Evolutionary conservation across 306 rosid species (phyloP).

Genomic region (Vachellia collinsii): DNA sequence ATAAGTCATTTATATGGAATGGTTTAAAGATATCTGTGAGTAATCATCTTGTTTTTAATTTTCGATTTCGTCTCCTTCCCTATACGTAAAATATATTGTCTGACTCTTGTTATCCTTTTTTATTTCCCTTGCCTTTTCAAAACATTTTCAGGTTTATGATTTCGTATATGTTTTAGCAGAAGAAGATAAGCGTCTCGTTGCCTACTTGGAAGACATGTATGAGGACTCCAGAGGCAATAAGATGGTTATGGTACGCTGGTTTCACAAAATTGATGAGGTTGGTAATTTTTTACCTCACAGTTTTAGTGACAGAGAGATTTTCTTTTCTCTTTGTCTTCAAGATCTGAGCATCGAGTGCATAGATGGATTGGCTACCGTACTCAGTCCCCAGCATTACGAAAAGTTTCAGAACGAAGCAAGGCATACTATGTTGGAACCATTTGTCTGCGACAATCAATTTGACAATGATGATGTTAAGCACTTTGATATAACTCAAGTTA

Average conservation of each 20-base stretch:
- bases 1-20: slow-evolving; percentile 61
- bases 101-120: slow-evolving; percentile 30
- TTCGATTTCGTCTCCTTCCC: not conserved
- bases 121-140: not conserved
- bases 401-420: slow-evolving; percentile 61
- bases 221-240: slow-evolving; percentile 92
- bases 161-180: slow-evolving; percentile 89
- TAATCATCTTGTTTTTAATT: not conserved
- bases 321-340: slow-evolving; percentile 93
- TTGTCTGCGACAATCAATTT: slow-evolving; percentile 62
- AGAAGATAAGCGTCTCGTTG: slow-evolving; percentile 86
- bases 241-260: slow-evolving; percentile 98
- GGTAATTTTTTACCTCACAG: slow-evolving; percentile 80
- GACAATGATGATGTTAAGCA: slow-evolving; percentile 72
- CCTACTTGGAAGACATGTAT: slow-evolving; percentile 89
- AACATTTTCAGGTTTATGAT: slow-evolving; percentile 67
- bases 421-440: slow-evolving; percentile 61
- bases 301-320: slow-evolving; percentile 92
- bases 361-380: slow-evolving; percentile 89
- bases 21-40: slow-evolving; percentile 77
- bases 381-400: slow-evolving; percentile 77
- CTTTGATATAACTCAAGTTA: slow-evolving; percentile 74
- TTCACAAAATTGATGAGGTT: slow-evolving; percentile 97
- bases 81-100: not conserved
- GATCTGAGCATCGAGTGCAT: slow-evolving; percentile 97